phyloP scores from a whole-genome alignment of 306 rosid species.

The Macrotyloma uniflorum region DNA sequence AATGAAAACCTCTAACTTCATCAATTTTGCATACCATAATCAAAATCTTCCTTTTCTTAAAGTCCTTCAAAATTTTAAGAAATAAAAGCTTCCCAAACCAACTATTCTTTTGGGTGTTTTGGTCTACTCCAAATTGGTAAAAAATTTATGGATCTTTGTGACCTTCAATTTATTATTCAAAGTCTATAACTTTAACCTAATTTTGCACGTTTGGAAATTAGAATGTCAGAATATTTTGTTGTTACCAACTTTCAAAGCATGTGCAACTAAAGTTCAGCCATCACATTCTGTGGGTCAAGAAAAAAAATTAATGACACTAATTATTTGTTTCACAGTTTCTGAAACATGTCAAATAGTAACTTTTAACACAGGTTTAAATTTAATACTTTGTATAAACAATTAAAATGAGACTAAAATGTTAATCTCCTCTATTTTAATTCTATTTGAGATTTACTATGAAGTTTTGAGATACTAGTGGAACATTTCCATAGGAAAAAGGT shows the following conservation, averaged over 20 bases:
- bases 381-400: neutral
- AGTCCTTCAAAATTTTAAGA: neutral
- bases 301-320: neutral
- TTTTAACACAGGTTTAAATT: neutral
- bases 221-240: neutral
- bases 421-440: no score
- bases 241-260: neutral
- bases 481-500: no score
- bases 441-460: no score
- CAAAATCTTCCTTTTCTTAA: neutral
- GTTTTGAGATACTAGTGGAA: no score
- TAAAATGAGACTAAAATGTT: no score
- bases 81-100: neutral
- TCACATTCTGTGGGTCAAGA: neutral
- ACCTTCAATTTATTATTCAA: neutral
- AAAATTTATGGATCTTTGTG: neutral
- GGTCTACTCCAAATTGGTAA: neutral
- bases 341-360: neutral
- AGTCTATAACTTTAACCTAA: neutral
- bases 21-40: neutral
- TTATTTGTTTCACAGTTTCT: neutral
- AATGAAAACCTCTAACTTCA: neutral
- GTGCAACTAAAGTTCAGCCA: neutral
- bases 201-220: neutral
- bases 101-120: neutral